These are phyloP conservation scores for Myxozyma sirexii DNA, from an alignment of 805 yeast species.

Conservation along the genomic window DNA sequence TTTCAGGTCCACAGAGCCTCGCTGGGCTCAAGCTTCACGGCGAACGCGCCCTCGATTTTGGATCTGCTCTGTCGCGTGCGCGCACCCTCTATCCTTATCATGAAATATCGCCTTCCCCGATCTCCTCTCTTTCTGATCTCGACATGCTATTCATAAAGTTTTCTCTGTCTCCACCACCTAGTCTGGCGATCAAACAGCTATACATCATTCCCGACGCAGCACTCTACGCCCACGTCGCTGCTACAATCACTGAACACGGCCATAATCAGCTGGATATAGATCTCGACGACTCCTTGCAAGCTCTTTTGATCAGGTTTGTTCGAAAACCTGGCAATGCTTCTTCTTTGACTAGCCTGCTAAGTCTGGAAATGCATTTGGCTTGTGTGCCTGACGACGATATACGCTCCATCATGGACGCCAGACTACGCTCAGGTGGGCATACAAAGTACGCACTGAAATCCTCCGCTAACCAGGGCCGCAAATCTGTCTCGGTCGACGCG, in stretches of 20 bases:
- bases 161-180: neutral
- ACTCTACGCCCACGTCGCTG: neutral
- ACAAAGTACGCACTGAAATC: constrained; percentile 1
- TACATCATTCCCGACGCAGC: neutral
- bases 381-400: constrained; percentile 3
- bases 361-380: constrained; percentile 5
- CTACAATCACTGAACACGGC: neutral
- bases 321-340: neutral
- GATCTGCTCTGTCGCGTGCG: constrained; percentile 4
- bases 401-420: constrained; percentile 6
- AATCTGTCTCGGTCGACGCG: neutral
- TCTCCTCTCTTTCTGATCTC: neutral
- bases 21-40: neutral
- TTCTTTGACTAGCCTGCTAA: neutral
- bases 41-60: neutral
- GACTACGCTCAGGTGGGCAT: constrained; percentile 2
- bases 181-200: neutral
- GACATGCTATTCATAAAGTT: neutral
- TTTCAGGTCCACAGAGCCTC: neutral
- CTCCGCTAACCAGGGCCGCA: neutral
- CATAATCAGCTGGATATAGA: neutral
- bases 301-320: neutral
- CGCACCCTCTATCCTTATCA: constrained; percentile 9
- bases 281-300: constrained; percentile 4
- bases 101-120: neutral